phyloP scores from a whole-genome alignment of 1,284 basidiomycete species.

The Anthracocystis panici-leucophaei region DNA sequence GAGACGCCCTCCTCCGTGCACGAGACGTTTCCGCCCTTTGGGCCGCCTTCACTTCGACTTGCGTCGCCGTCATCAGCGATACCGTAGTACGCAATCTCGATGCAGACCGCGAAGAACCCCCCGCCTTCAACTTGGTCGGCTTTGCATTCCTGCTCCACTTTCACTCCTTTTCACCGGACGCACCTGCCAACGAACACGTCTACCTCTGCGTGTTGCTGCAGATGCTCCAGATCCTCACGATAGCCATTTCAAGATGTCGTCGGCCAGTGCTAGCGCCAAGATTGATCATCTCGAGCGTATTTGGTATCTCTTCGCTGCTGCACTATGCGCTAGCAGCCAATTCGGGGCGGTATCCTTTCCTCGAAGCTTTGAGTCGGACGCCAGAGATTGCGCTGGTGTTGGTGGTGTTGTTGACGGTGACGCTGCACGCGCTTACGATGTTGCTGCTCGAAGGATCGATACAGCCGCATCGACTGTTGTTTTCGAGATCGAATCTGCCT shows the following conservation, averaged over 20 bases:
- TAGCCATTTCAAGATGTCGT: slow-evolving; percentile 38
- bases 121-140: slow-evolving; percentile 63
- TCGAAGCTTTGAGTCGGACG: slow-evolving; percentile 56
- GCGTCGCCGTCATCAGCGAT: slow-evolving; percentile 47
- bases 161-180: slow-evolving; percentile 53
- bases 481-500: slow-evolving; percentile 54
- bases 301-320: slow-evolving; percentile 46
- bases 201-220: slow-evolving; percentile 60
- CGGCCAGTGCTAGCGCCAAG: slow-evolving; percentile 45
- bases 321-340: slow-evolving; percentile 53
- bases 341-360: slow-evolving; percentile 54
- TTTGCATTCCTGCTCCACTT: slow-evolving; percentile 63
- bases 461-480: slow-evolving; percentile 46
- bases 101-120: slow-evolving; percentile 54
- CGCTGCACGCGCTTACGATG: slow-evolving; percentile 62
- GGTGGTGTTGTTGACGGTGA: slow-evolving; percentile 56
- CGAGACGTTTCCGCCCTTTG: slow-evolving; percentile 47
- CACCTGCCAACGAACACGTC: slow-evolving; percentile 57
- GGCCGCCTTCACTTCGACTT: slow-evolving; percentile 50
- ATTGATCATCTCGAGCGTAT: slow-evolving; percentile 52
- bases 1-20: slow-evolving; percentile 39
- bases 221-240: slow-evolving; percentile 53
- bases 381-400: slow-evolving; percentile 53
- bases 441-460: slow-evolving; percentile 54
- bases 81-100: slow-evolving; percentile 53